Conservation (phyloP, 2,329 filamentous ascomycete species). For the Cadophora sp. region DNA sequence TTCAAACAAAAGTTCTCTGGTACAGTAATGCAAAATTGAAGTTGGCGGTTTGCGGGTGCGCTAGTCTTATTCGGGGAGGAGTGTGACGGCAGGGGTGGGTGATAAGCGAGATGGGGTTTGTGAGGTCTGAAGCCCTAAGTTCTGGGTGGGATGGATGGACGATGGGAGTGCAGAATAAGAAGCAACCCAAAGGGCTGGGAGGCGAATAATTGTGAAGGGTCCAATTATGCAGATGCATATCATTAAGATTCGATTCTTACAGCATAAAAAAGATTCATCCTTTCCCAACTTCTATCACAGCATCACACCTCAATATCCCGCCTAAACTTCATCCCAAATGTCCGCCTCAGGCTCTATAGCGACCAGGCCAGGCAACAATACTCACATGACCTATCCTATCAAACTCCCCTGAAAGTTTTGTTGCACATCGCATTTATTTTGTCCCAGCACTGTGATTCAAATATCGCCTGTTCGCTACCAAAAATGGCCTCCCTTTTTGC, state of each 20-base stretch:
- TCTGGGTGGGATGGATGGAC: neutral
- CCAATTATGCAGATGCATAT: no score
- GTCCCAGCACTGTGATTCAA: neutral
- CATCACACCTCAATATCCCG: neutral
- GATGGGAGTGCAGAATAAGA: neutral
- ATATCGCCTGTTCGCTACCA: neutral
- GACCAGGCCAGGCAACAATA: neutral
- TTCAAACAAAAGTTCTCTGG: neutral
- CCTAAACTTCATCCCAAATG: neutral
- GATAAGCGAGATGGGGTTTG: neutral
- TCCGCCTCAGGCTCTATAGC: neutral
- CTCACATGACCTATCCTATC: neutral
- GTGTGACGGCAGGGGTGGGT: neutral
- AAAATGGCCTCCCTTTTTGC: neutral
- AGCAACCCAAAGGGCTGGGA: no score
- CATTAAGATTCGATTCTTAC: no score
- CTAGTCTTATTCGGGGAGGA: neutral
- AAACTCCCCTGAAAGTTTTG: neutral
- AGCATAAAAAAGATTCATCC: no score
- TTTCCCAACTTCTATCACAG: no score
- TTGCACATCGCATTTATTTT: constrained; percentile 9
- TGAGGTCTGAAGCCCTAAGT: constrained; percentile 11
- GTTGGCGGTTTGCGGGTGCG: neutral
- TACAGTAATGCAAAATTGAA: constrained; percentile 5
- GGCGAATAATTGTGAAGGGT: no score